Evolutionary conservation across 75 land plant species (phyloP).

Genomic region (Cryptomeria japonica): DNA sequence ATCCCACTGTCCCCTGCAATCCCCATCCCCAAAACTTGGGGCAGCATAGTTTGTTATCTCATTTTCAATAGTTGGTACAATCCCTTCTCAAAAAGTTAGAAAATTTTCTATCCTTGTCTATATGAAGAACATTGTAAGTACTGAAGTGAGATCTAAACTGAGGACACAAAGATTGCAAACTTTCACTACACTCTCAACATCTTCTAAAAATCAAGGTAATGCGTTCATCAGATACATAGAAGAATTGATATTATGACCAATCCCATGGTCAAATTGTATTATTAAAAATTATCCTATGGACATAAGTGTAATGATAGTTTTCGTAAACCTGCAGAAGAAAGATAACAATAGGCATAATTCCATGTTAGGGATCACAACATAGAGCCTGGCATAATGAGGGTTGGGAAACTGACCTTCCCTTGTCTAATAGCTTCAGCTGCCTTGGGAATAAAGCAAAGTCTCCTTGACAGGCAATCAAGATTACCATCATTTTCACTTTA

Average conservation of each 20-base stretch:
- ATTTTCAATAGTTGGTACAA: no score
- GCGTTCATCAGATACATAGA: background rate
- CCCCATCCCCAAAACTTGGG: no score
- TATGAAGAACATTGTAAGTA: background rate
- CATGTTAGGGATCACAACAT: background rate
- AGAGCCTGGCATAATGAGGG: background rate
- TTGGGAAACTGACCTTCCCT: slow-evolving; percentile 57
- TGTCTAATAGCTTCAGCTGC: slow-evolving; percentile 64
- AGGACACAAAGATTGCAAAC: background rate
- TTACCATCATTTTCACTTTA: slow-evolving; percentile 42
- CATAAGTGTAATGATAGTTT: background rate
- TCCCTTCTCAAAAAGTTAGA: background rate
- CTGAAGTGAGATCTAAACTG: background rate
- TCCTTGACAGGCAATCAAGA: slow-evolving; percentile 40
- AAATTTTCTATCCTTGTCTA: background rate
- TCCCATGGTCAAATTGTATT: no score
- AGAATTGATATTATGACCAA: background rate
- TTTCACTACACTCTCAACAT: background rate
- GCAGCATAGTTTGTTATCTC: no score
- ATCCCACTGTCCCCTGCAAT: no score
- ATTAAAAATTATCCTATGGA: no score
- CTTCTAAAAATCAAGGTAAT: background rate
- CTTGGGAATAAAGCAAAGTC: slow-evolving; percentile 57
- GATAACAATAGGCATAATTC: background rate
- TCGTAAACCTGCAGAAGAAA: no score